These are phyloP conservation scores for Evansstolkia leycettana DNA, from an alignment of 495 filamentous ascomycete species.

Conservation along the genomic window DNA sequence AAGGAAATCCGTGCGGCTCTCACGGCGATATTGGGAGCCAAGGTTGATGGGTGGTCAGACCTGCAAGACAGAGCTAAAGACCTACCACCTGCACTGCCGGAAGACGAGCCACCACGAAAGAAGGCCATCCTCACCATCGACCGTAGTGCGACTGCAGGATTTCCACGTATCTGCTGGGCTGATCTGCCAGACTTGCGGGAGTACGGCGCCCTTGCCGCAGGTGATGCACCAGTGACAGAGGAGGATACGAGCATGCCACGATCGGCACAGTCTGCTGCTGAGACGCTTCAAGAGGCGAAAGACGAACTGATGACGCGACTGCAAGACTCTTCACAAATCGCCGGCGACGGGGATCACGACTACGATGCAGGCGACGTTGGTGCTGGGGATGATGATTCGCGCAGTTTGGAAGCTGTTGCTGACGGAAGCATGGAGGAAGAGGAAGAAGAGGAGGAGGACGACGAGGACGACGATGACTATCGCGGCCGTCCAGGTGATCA, in stretches of 20 bases:
- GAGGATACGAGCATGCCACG: slow-evolving; percentile 40
- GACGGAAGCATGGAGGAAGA: slow-evolving; percentile 46
- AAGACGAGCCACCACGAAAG: slow-evolving; percentile 28
- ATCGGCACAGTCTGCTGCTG: slow-evolving; percentile 41
- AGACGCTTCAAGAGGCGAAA: slow-evolving; percentile 42
- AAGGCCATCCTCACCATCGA: slow-evolving; percentile 34
- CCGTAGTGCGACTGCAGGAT: slow-evolving; percentile 30
- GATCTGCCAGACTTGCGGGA: slow-evolving; percentile 35
- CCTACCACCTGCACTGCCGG: slow-evolving; percentile 25
- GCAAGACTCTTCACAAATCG: slow-evolving; percentile 35
- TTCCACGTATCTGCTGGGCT: slow-evolving; percentile 35
- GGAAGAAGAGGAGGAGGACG: slow-evolving; percentile 54
- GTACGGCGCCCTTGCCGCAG: slow-evolving; percentile 18
- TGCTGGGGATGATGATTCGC: slow-evolving; percentile 35
- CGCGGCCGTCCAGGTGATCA: slow-evolving; percentile 71
- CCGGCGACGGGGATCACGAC: slow-evolving; percentile 28
- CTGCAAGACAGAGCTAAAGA: slow-evolving; percentile 33
- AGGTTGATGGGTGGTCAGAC: slow-evolving; percentile 36
- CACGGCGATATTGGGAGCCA: slow-evolving; percentile 34
- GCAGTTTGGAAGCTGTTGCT: slow-evolving; percentile 30
- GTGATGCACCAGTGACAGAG: slow-evolving; percentile 27
- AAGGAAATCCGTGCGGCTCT: slow-evolving; percentile 34
- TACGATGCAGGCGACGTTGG: slow-evolving; percentile 38
- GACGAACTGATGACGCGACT: slow-evolving; percentile 47
- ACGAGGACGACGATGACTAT: slow-evolving; percentile 68